phyloP scores from a whole-genome alignment of 139 green algal genomes.

The Coccomyxa sp. region DNA sequence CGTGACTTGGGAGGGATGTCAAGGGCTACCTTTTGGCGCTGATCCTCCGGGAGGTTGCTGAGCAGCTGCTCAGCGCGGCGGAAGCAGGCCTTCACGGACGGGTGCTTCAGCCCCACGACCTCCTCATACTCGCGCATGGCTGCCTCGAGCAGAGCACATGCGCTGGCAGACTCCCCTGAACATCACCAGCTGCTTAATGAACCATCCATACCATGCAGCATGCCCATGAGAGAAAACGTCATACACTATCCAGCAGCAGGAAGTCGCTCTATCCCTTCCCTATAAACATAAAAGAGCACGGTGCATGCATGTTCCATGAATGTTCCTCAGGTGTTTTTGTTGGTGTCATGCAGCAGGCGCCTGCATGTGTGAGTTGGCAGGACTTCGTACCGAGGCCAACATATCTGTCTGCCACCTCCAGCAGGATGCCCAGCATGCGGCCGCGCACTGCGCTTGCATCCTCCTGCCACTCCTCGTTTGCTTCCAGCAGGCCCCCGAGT shows the following conservation, averaged over 20 bases:
- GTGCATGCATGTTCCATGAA: too few relatives aligned
- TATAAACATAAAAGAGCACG: background rate
- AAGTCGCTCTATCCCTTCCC: background rate
- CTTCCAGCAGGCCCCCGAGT: conserved; percentile 23
- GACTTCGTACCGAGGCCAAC: too few relatives aligned
- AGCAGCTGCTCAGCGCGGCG: conserved; percentile 17
- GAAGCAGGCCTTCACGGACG: conserved; percentile 8
- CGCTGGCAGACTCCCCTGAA: conserved; percentile 26
- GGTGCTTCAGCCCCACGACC: conserved; percentile 15
- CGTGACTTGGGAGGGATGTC: background rate
- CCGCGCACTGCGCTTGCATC: conserved; percentile 27
- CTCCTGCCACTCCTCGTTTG: conserved; percentile 22
- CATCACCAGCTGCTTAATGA: background rate
- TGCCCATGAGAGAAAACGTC: background rate
- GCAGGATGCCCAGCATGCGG: conserved; percentile 22
- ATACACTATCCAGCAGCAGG: background rate
- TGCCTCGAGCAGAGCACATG: conserved; percentile 31
- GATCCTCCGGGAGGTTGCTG: background rate
- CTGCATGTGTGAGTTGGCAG: too few relatives aligned
- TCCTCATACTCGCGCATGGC: conserved; percentile 28
- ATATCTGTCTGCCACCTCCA: conserved; percentile 23
- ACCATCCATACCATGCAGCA: background rate
- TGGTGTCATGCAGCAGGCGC: background rate
- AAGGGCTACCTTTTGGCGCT: conserved; percentile 4
- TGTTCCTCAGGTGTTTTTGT: background rate